Evolutionary conservation across 306 rosid species (phyloP).

Genomic region (Cucurbita maxima): DNA sequence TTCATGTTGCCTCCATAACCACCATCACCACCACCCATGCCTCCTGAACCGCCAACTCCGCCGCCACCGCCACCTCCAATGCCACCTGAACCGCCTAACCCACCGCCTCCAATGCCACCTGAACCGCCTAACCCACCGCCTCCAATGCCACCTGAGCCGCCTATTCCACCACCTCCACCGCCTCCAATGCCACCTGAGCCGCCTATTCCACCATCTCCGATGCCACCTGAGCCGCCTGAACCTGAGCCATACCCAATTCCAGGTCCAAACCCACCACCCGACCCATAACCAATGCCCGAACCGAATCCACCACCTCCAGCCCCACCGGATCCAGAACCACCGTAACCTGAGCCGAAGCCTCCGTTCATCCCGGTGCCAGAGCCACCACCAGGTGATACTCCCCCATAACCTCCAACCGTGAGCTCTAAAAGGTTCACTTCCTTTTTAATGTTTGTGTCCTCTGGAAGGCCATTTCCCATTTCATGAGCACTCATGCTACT

Average conservation of each 20-base stretch:
- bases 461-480: background rate
- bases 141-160: background rate
- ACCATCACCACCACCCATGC: background rate
- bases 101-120: background rate
- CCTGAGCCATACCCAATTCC: background rate
- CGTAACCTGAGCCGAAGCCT: constrained; percentile 8
- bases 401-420: constrained; percentile 17
- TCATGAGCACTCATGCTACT: background rate
- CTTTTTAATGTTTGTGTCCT: background rate
- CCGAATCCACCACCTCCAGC: background rate
- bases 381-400: constrained; percentile 17
- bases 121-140: background rate
- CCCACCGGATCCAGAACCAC: constrained; percentile 7
- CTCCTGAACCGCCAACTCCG: background rate
- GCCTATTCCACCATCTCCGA: background rate
- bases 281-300: background rate
- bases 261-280: background rate
- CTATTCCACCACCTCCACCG: background rate
- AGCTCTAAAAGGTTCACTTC: background rate
- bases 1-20: background rate
- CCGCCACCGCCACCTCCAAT: background rate
- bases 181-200: background rate
- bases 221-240: background rate
- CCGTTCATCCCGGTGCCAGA: constrained; percentile 11
- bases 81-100: background rate